A percentile compares a stretch with the other conserved stretches of the same genome.
These are phyloP conservation scores for Fusarium tupiense DNA, from an alignment of 2,329 filamentous ascomycete genomes.

Conservation along the genomic window DNA sequence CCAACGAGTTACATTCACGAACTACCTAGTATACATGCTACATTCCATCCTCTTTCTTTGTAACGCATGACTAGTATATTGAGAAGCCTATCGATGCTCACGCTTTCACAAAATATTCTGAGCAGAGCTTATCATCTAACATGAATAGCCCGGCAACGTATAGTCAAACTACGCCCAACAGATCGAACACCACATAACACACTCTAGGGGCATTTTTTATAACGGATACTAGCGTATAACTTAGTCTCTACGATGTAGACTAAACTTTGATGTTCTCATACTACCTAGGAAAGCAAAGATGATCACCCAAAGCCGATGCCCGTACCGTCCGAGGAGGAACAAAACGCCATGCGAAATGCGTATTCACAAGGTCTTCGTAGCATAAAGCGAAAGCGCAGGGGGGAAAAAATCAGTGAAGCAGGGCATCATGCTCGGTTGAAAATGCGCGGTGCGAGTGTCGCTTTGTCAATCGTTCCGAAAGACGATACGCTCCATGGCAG, in stretches of 20 bases:
- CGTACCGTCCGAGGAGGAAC: neutral
- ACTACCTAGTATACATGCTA: neutral
- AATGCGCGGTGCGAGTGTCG: conserved; percentile 45
- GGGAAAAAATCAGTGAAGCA: conserved; percentile 40
- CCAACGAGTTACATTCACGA: neutral
- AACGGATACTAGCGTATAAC: neutral
- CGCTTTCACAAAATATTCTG: neutral
- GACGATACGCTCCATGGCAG: conserved; percentile 75
- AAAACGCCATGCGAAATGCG: conserved; percentile 1
- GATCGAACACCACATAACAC: neutral
- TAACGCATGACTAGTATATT: neutral
- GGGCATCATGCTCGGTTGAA: conserved; percentile 44
- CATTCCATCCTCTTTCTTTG: neutral
- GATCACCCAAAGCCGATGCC: neutral
- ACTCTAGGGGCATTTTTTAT: neutral
- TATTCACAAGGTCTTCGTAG: neutral
- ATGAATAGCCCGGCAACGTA: neutral
- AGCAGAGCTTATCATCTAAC: neutral
- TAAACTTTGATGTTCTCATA: neutral
- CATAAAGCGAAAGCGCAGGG: neutral
- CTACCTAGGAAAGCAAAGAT: neutral
- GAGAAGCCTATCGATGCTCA: neutral
- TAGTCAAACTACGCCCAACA: neutral
- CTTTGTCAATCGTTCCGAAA: conserved; percentile 55
- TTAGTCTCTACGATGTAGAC: neutral